phyloP scores from a whole-genome alignment of 768 basidiomycete genomes.

The Serendipita sp. region DNA sequence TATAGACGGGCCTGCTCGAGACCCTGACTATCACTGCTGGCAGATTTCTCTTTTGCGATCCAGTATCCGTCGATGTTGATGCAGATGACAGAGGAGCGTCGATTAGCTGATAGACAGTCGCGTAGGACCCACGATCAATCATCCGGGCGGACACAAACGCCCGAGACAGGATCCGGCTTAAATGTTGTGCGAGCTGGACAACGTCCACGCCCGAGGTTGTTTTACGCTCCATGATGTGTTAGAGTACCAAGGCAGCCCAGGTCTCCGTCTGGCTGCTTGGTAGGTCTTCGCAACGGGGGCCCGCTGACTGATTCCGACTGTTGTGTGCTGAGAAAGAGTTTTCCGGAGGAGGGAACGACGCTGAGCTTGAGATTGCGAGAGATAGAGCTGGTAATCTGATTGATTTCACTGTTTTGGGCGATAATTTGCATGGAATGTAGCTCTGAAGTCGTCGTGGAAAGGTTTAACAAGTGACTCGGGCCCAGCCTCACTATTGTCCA shows the following conservation, averaged over 20 bases:
- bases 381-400: background rate
- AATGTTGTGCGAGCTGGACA: background rate
- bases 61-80: background rate
- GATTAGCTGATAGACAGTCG: conserved; percentile 1
- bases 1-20: background rate
- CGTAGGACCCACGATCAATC: background rate
- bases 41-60: background rate
- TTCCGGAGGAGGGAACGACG: background rate
- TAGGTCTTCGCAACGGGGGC: background rate
- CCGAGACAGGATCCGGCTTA: background rate
- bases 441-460: background rate
- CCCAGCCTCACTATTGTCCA: no score
- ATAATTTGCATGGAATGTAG: background rate
- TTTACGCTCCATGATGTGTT: conserved; percentile 3
- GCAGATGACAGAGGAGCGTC: background rate
- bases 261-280: background rate
- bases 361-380: background rate
- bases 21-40: background rate
- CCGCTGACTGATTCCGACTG: background rate
- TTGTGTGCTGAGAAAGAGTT: background rate
- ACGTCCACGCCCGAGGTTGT: background rate
- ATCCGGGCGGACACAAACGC: background rate
- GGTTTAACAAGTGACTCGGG: background rate
- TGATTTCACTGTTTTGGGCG: background rate
- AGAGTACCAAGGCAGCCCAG: background rate